Percentiles rank a stretch among this genome's conserved stretches.
Evolutionary conservation across 2,329 filamentous ascomycete genomes (phyloP).

Genomic region (Microsporum canis): DNA sequence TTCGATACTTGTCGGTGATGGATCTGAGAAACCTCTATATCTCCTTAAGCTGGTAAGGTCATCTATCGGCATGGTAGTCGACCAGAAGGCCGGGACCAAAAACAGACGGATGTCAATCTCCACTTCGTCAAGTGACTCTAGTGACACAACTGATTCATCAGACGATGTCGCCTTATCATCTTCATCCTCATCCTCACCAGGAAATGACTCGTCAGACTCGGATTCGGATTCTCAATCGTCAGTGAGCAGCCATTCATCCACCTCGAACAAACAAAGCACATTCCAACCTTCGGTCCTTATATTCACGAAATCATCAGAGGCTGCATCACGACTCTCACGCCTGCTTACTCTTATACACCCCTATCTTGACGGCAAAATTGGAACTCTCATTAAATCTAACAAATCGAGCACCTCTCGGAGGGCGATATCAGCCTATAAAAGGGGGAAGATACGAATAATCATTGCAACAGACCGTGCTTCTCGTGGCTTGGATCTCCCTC

Average conservation of each 20-base stretch:
- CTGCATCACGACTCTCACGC: constrained; percentile 72
- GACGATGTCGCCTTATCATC: constrained; percentile 23
- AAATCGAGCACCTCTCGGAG: constrained; percentile 59
- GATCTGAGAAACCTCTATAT: constrained; percentile 67
- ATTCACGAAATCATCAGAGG: constrained; percentile 85
- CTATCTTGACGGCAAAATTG: constrained; percentile 45
- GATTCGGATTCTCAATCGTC: constrained; percentile 17
- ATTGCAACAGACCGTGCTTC: constrained; percentile 90
- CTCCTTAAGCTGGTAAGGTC: constrained; percentile 61
- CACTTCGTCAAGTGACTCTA: constrained; percentile 15
- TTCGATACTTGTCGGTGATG: constrained; percentile 57
- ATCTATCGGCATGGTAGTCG: constrained; percentile 20
- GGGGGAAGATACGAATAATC: constrained; percentile 56
- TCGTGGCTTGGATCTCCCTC: constrained; percentile 72
- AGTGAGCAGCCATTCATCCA: constrained; percentile 10
- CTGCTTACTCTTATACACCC: constrained; percentile 60
- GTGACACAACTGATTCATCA: constrained; percentile 22
- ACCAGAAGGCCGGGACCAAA: neutral
- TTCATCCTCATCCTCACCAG: constrained; percentile 15
- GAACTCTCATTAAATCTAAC: constrained; percentile 65
- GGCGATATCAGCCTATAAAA: constrained; percentile 55
- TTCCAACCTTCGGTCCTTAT: constrained; percentile 48
- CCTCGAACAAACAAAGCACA: constrained; percentile 27
- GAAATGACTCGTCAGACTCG: constrained; percentile 18
- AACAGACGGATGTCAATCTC: neutral